phyloP scores from a whole-genome alignment of 2,329 filamentous ascomycete species.

The Pseudocercospora fuligena region DNA sequence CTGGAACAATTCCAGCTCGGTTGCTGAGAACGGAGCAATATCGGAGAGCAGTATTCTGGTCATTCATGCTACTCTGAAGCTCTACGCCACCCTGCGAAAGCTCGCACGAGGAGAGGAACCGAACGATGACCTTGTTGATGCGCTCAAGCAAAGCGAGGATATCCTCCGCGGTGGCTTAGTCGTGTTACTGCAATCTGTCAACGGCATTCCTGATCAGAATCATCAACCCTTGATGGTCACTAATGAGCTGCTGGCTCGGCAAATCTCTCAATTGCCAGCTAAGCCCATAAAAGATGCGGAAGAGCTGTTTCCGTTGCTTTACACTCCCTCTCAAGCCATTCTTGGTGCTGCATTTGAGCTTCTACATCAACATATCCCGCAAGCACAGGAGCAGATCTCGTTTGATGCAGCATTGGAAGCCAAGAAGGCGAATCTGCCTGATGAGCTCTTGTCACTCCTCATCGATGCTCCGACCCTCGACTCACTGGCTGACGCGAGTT shows the following conservation, averaged over 20 bases:
- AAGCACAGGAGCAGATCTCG: slow-evolving; percentile 78
- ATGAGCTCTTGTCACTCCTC: slow-evolving; percentile 82
- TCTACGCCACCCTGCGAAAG: slow-evolving; percentile 67
- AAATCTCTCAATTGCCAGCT: slow-evolving; percentile 67
- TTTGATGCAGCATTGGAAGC: slow-evolving; percentile 76
- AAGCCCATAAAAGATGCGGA: slow-evolving; percentile 58
- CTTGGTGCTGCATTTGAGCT: slow-evolving; percentile 82
- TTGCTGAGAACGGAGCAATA: slow-evolving; percentile 12
- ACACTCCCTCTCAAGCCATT: slow-evolving; percentile 73
- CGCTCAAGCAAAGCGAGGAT: slow-evolving; percentile 65
- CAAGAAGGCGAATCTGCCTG: slow-evolving; percentile 73
- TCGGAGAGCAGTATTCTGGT: slow-evolving; percentile 42
- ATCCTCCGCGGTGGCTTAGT: slow-evolving; percentile 64
- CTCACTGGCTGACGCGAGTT: slow-evolving; percentile 67
- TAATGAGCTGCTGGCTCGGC: slow-evolving; percentile 73
- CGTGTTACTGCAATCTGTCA: slow-evolving; percentile 60
- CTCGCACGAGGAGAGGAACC: slow-evolving; percentile 63
- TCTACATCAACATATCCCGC: slow-evolving; percentile 78
- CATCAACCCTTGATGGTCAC: slow-evolving; percentile 75
- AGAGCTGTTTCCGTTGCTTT: slow-evolving; percentile 76
- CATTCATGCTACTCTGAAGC: slow-evolving; percentile 72
- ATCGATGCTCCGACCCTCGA: slow-evolving; percentile 76
- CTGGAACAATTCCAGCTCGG: slow-evolving; percentile 38
- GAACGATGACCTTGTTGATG: slow-evolving; percentile 85
- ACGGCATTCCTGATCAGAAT: slow-evolving; percentile 56